Conservation (phyloP, 2,329 filamentous ascomycete genomes). For the Trichoderma cornu-damae region DNA sequence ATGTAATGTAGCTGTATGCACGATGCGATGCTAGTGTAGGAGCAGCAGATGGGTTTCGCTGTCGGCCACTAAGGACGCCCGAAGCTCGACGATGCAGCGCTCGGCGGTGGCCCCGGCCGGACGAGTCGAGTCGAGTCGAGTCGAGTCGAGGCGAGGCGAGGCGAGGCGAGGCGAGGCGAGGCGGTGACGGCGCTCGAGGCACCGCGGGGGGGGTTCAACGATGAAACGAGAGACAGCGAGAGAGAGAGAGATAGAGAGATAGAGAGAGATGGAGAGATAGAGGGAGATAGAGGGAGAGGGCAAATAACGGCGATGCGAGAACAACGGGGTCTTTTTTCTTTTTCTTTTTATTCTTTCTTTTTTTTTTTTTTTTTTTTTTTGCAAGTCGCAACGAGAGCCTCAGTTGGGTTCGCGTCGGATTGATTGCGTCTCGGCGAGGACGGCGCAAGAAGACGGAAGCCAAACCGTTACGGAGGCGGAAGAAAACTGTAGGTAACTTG, state of each 20-base stretch:
- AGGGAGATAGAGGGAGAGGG: too few species aligned
- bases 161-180: background rate
- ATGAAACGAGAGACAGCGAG: too few species aligned
- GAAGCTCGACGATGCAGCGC: slow-evolving; percentile 6
- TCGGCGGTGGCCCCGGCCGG: background rate
- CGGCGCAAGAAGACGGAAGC: slow-evolving; percentile 10
- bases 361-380: too few species aligned
- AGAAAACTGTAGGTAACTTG: background rate
- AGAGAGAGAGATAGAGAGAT: too few species aligned
- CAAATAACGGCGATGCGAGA: background rate
- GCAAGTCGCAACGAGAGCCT: background rate
- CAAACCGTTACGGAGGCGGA: slow-evolving; percentile 14
- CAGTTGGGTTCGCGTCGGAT: background rate
- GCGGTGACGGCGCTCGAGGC: slow-evolving; percentile 4
- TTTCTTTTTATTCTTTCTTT: too few species aligned
- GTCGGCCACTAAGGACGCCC: background rate
- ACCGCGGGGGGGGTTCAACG: too few species aligned
- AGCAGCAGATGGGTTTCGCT: background rate
- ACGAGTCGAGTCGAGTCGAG: background rate
- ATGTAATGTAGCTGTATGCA: slow-evolving; percentile 1
- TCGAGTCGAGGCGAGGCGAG: slow-evolving; percentile 1
- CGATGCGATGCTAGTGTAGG: slow-evolving; percentile 4
- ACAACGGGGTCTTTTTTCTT: too few species aligned
- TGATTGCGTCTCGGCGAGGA: slow-evolving; percentile 1
- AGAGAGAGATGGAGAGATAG: too few species aligned